Conservation (phyloP, 1,284 basidiomycete species). For the Cerioporus squamosus region DNA sequence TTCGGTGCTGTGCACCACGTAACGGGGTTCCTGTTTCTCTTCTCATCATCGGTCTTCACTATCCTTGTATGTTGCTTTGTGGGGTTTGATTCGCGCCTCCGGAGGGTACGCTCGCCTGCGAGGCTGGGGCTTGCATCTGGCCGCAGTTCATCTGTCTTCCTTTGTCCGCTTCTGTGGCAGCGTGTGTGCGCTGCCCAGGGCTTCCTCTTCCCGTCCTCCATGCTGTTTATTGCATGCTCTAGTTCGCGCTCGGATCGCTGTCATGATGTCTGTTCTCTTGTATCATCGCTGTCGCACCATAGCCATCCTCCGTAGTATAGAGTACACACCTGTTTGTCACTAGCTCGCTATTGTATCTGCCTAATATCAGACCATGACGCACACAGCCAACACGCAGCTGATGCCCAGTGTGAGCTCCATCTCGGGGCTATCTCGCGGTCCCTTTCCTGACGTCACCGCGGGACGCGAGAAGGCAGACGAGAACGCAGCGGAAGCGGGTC, state of each 20-base stretch:
- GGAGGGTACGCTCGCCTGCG: background rate
- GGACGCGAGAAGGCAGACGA: background rate
- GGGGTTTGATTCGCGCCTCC: background rate
- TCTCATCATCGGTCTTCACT: conserved; percentile 5
- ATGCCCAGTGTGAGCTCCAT: background rate
- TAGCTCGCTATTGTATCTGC: conserved; percentile 22
- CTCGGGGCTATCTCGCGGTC: background rate
- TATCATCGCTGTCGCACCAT: conserved; percentile 24
- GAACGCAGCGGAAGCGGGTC: background rate
- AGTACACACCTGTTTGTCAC: conserved; percentile 20
- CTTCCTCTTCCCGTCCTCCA: background rate
- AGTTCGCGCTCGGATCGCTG: conserved; percentile 11
- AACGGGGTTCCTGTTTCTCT: conserved; percentile 9
- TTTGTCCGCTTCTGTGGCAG: conserved; percentile 7
- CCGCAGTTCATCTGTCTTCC: conserved; percentile 1
- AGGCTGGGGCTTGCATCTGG: conserved; percentile 4
- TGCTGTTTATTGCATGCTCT: conserved; percentile 2
- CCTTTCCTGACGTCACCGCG: conserved; percentile 6
- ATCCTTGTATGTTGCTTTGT: background rate
- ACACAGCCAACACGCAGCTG: background rate
- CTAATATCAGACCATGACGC: conserved; percentile 19
- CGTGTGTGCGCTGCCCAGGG: conserved; percentile 7
- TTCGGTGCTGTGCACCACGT: conserved; percentile 23
- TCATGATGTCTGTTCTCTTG: conserved; percentile 16
- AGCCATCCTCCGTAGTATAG: conserved; percentile 25